Base-by-base conservation (phyloP, 2,329 filamentous ascomycete species). In the Claviceps fusiformis region DNA sequence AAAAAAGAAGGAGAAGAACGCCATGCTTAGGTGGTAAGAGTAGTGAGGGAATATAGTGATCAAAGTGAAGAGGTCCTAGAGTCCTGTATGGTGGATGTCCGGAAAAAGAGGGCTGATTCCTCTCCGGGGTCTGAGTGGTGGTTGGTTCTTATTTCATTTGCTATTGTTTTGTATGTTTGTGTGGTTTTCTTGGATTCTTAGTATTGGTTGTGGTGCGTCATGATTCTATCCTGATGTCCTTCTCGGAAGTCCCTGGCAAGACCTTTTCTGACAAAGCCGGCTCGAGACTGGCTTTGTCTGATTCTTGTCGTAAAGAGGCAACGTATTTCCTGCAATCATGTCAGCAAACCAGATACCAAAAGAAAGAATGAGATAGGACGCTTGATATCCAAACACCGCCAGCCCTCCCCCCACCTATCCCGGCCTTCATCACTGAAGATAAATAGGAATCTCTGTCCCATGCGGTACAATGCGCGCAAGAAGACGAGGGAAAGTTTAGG, bases 181-280 rank as follows among this genome's bases (percentile, higher is more conserved):
- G 17, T 53, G 2, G 10, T 13, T 41, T 43, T 39, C 2, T n/a
- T 33, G n/a, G 24, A 24, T 44, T 50, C 5, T 9, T 19, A 9
- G 17, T 13, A 7, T n/a, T 46, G 10, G 17, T 35, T 27, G 17
- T 13, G 17, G 27, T 24, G 39, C 27, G 13, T 54, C 43, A 54
- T 54, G 48, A 48, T 8, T 51, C 24, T 3, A 35, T 41, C 48
- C 24, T 54, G 48, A 37, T 17, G n/a, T 49, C 29, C 10, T n/a
- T 39, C 6, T 17, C 45, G n/a, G 9, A 10, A n/a, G 43, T 45
- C 27, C 19, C 17, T 19, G 35, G 43, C 37, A 11, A 15, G 44
- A n/a, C 27, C 43, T 55, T 57, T 19, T 57, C 56, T 15, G 41
- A 47, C 6, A 52, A 35, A 9, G 35, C 31, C 8, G 50, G 8